These are phyloP conservation scores for Cladobotryum mycophilum DNA, from an alignment of 2,329 filamentous ascomycete species.

Conservation along the genomic window DNA sequence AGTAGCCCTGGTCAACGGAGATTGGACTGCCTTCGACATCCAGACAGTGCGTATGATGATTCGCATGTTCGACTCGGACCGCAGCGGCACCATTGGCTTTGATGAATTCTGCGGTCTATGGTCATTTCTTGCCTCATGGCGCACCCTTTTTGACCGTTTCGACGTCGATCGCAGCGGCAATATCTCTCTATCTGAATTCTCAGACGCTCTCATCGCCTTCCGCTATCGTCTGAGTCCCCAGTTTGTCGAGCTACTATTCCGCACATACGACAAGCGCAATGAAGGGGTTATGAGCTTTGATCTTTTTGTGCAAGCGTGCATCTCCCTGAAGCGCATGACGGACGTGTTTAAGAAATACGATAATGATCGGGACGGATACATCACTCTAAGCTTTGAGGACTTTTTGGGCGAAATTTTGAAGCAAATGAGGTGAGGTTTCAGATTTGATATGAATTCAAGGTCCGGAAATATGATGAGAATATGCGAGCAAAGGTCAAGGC, in stretches of 20 bases:
- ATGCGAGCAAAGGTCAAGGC: background rate
- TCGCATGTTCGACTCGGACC: conserved; percentile 95
- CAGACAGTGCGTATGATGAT: conserved; percentile 99
- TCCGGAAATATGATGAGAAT: background rate
- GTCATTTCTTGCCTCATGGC: conserved; percentile 93
- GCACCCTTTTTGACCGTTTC: conserved; percentile 90
- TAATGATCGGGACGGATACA: conserved; percentile 90
- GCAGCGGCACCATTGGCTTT: conserved; percentile 83
- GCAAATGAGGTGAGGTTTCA: conserved; percentile 40
- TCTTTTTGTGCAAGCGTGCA: conserved; percentile 95
- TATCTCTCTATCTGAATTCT: conserved; percentile 82
- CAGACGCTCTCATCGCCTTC: conserved; percentile 84
- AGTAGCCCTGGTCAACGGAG: conserved; percentile 88
- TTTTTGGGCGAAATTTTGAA: conserved; percentile 65
- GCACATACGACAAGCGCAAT: conserved; percentile 75
- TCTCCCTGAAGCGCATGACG: conserved; percentile 95
- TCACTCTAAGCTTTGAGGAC: conserved; percentile 76
- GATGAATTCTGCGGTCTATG: conserved; percentile 95
- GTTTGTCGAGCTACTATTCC: conserved; percentile 81
- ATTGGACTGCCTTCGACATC: conserved; percentile 88
- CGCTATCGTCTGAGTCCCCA: conserved; percentile 81
- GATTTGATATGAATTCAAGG: too few relatives aligned
- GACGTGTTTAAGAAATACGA: conserved; percentile 99
- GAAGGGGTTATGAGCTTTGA: conserved; percentile 81
- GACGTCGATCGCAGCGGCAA: conserved; percentile 81